Conservation (phyloP, 2,329 filamentous ascomycete genomes). For the Sporothrix brasiliensis region DNA sequence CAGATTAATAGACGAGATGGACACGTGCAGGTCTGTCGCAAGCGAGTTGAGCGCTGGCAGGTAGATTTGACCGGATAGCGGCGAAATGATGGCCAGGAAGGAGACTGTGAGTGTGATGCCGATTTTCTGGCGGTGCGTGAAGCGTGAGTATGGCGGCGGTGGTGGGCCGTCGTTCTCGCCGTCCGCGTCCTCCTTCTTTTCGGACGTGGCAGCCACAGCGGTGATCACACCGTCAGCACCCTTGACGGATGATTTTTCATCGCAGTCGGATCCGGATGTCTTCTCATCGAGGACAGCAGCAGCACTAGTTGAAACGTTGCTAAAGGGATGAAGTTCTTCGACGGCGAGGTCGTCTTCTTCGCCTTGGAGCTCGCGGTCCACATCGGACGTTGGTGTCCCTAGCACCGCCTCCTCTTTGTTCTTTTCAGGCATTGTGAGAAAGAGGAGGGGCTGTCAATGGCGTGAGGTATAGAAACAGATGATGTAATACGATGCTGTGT, state of each 20-base stretch:
- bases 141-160: slow-evolving; percentile 29
- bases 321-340: slow-evolving; percentile 27
- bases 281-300: slow-evolving; percentile 14
- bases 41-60: slow-evolving; percentile 31
- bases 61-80: slow-evolving; percentile 34
- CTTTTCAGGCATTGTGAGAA: slow-evolving; percentile 10
- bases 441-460: not conserved
- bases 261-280: slow-evolving; percentile 4
- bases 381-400: not conserved
- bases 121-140: slow-evolving; percentile 34
- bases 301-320: not conserved
- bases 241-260: not conserved
- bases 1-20: slow-evolving; percentile 44
- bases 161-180: not conserved
- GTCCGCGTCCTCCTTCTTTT: slow-evolving; percentile 2
- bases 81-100: slow-evolving; percentile 35
- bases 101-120: slow-evolving; percentile 34
- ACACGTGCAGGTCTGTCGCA: slow-evolving; percentile 42
- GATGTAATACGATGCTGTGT: not conserved
- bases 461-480: not conserved
- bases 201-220: not conserved
- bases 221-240: not conserved
- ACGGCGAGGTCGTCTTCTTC: slow-evolving; percentile 28
- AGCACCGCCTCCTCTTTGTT: slow-evolving; percentile 2
- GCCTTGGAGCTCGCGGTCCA: not conserved